Percentiles rank a stretch among this genome's conserved stretches.
Evolutionary conservation across 805 yeast genomes (phyloP).

Genomic region (Lipomyces anomalus): DNA sequence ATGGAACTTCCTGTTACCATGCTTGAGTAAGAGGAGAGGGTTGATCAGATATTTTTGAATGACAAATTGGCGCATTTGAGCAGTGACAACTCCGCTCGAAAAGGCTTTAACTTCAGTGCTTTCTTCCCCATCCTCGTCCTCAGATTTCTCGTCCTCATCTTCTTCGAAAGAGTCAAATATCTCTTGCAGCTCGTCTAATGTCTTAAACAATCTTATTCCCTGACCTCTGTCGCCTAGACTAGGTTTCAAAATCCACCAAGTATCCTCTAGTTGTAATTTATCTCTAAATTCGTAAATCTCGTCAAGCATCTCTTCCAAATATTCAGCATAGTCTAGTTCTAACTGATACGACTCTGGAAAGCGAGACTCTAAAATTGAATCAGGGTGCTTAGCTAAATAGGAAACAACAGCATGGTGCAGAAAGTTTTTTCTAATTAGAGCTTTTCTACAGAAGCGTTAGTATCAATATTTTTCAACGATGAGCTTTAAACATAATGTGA

Average conservation of each 20-base stretch:
- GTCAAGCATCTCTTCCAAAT: constrained; percentile 86
- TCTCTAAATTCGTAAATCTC: constrained; percentile 84
- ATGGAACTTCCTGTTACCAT: constrained; percentile 75
- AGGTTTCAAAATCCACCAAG: constrained; percentile 81
- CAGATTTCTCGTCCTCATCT: constrained; percentile 57
- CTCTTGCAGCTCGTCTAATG: constrained; percentile 70
- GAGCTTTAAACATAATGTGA: not conserved
- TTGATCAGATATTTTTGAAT: constrained; percentile 71
- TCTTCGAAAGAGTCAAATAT: constrained; percentile 85
- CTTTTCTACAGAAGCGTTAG: constrained; percentile 48
- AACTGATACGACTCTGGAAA: constrained; percentile 72
- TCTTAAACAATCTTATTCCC: constrained; percentile 78
- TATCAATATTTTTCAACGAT: not conserved
- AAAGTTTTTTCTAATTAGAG: constrained; percentile 83
- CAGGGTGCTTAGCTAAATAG: constrained; percentile 69
- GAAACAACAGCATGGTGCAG: constrained; percentile 77
- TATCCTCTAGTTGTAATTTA: constrained; percentile 56
- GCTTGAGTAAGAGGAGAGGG: constrained; percentile 61
- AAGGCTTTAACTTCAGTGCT: constrained; percentile 22
- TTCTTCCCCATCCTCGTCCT: constrained; percentile 40
- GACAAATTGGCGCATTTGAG: constrained; percentile 85
- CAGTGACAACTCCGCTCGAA: constrained; percentile 65
- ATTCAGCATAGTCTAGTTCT: constrained; percentile 94
- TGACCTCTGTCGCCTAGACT: constrained; percentile 97
- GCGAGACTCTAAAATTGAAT: constrained; percentile 51